phyloP scores from a whole-genome alignment of 140 eudicot genomes.

The Bidens hawaiensis region DNA sequence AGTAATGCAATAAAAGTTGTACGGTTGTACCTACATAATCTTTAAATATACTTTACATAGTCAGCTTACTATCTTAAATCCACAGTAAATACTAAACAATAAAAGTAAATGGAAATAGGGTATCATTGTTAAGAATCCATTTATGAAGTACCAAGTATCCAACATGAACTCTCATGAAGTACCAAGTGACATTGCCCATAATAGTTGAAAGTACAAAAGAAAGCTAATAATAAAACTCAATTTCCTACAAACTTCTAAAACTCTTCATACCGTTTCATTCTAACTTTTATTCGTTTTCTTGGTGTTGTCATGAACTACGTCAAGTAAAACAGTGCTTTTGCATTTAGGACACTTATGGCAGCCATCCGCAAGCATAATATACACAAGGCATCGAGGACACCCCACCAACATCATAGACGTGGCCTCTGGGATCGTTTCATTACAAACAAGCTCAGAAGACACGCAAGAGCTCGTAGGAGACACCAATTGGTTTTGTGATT shows the following conservation, averaged over 20 bases:
- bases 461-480: constrained; percentile 86
- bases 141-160: constrained; percentile 21
- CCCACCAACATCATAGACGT: constrained; percentile 83
- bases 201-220: neutral
- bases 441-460: constrained; percentile 55
- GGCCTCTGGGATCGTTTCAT: constrained; percentile 50
- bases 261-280: neutral
- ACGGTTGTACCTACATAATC: too few species aligned
- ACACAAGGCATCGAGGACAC: constrained; percentile 86
- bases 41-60: neutral
- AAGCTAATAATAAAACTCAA: constrained; percentile 4
- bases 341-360: constrained; percentile 78
- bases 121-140: constrained; percentile 10
- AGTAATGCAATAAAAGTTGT: too few species aligned
- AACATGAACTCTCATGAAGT: too few species aligned
- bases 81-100: neutral
- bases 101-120: constrained; percentile 12
- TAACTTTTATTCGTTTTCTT: constrained; percentile 39
- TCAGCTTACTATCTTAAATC: neutral
- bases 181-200: too few species aligned
- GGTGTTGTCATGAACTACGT: constrained; percentile 45
- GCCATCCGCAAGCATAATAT: constrained; percentile 66
- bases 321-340: constrained; percentile 78
- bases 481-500: constrained; percentile 42
- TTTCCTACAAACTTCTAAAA: constrained; percentile 9